Evolutionary conservation across 2,329 filamentous ascomycete genomes (phyloP).

Genomic region (Penicillium hesseltinei): DNA sequence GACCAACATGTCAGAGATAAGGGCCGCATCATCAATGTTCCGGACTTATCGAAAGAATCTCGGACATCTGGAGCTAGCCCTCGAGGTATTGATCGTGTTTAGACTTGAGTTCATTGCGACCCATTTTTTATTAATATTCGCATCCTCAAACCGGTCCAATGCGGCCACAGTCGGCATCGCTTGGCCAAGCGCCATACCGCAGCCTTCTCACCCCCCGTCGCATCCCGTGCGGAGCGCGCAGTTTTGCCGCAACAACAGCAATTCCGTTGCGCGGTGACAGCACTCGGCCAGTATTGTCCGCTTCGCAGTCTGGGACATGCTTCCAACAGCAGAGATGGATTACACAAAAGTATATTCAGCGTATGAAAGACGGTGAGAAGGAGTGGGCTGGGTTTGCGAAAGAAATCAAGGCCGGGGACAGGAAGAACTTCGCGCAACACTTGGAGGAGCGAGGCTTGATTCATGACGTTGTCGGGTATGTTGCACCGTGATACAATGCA

Average conservation of each 20-base stretch:
- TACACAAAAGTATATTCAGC: slow-evolving; percentile 36
- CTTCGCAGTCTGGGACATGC: background rate
- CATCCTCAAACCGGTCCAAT: slow-evolving; percentile 21
- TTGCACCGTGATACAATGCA: background rate
- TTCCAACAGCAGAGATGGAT: slow-evolving; percentile 38
- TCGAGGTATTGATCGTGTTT: slow-evolving; percentile 2
- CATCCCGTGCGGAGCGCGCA: slow-evolving; percentile 23
- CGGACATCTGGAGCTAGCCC: slow-evolving; percentile 7
- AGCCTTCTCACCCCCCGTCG: slow-evolving; percentile 11
- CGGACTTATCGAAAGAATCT: slow-evolving; percentile 24
- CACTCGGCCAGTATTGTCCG: slow-evolving; percentile 15
- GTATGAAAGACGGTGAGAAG: slow-evolving; percentile 40
- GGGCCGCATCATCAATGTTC: slow-evolving; percentile 22
- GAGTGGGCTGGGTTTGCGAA: slow-evolving; percentile 43
- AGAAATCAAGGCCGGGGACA: slow-evolving; percentile 45
- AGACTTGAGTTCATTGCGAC: slow-evolving; percentile 10
- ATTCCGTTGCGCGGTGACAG: slow-evolving; percentile 12
- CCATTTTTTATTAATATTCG: background rate
- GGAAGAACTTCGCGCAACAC: slow-evolving; percentile 44
- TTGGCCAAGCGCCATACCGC: slow-evolving; percentile 26
- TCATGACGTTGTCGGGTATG: slow-evolving; percentile 49
- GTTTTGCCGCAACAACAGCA: slow-evolving; percentile 26
- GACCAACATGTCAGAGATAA: slow-evolving; percentile 3
- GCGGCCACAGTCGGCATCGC: slow-evolving; percentile 23
- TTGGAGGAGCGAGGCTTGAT: slow-evolving; percentile 48